Conservation (phyloP, 257 asterid species). For the Solanum appendiculatum region DNA sequence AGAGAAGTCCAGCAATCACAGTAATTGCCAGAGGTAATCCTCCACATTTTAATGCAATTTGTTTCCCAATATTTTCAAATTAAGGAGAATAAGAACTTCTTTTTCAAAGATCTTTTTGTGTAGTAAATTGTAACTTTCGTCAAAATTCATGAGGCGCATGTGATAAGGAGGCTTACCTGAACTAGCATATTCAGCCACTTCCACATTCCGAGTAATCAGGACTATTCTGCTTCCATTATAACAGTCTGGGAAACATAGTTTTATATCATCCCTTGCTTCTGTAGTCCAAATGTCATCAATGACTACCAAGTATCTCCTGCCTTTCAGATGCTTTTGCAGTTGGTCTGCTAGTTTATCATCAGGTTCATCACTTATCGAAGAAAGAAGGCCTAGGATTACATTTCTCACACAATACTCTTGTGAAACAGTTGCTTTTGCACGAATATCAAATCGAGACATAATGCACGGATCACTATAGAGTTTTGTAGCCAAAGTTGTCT, state of each 20-base stretch:
- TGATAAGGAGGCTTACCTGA: background rate
- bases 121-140: conserved; percentile 3
- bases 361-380: background rate
- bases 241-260: background rate
- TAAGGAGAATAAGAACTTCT: background rate
- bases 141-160: background rate
- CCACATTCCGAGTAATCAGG: background rate
- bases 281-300: conserved; percentile 7
- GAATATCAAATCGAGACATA: background rate
- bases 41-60: background rate
- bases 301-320: background rate
- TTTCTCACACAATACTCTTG: background rate
- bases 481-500: conserved; percentile 3
- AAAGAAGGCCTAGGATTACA: background rate
- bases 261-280: background rate
- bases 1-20: background rate
- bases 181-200: background rate
- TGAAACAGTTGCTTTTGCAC: conserved; percentile 2
- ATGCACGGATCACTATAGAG: background rate
- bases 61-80: background rate
- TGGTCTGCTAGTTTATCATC: background rate
- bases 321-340: background rate
- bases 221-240: background rate
- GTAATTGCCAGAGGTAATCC: background rate
- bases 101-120: background rate